Percentiles rank a stretch among this genome's conserved stretches.
Evolutionary conservation across 345 rosid species (phyloP).

Genomic region (Physaria fendleri): DNA sequence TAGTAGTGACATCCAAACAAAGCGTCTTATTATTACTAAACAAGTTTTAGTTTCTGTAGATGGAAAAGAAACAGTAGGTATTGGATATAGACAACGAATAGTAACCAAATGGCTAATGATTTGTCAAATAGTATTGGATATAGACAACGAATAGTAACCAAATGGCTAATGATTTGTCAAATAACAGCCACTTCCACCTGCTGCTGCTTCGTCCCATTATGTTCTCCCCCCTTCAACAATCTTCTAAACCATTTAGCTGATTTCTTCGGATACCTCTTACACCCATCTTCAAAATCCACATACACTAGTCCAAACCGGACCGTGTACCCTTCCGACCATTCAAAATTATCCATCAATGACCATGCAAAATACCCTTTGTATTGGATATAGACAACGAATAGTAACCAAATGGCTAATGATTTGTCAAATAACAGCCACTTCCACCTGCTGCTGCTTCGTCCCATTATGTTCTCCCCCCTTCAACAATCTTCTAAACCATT

Average conservation of each 20-base stretch:
- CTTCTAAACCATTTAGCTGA: constrained; percentile 31
- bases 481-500: constrained; percentile 26
- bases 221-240: constrained; percentile 13
- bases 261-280: constrained; percentile 34
- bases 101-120: too few species aligned
- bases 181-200: too few species aligned
- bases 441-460: not conserved
- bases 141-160: too few species aligned
- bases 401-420: not conserved
- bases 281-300: constrained; percentile 31
- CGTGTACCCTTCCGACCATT: constrained; percentile 39
- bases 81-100: too few species aligned
- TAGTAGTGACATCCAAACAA: too few species aligned
- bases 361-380: constrained; percentile 31
- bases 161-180: too few species aligned
- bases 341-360: constrained; percentile 41
- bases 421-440: constrained; percentile 22
- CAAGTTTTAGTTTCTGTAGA: not conserved
- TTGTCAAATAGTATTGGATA: too few species aligned
- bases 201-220: not conserved
- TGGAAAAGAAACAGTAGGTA: not conserved
- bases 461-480: not conserved
- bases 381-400: not conserved
- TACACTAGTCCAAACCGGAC: constrained; percentile 36
- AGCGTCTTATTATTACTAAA: too few species aligned